These are phyloP conservation scores for Escovopsis sp. DNA, from an alignment of 2,329 filamentous ascomycete genomes.

Conservation along the genomic window DNA sequence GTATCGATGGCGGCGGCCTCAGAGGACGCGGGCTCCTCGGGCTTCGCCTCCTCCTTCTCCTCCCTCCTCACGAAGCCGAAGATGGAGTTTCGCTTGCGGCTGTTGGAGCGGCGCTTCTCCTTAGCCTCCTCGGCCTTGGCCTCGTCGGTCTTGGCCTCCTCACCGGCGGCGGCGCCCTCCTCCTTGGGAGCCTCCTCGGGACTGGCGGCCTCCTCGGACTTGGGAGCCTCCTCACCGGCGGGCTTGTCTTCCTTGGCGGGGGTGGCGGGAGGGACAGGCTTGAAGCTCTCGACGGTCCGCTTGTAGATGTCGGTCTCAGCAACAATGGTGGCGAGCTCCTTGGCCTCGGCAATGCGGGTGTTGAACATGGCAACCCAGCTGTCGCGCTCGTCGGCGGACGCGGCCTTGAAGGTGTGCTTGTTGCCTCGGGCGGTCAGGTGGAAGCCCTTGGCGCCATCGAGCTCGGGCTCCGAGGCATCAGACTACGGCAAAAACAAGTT, in stretches of 20 bases:
- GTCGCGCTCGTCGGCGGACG: slow-evolving; percentile 61
- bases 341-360: slow-evolving; percentile 70
- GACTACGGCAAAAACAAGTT: slow-evolving; percentile 21
- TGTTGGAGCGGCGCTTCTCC: slow-evolving; percentile 38
- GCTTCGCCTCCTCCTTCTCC: slow-evolving; percentile 22
- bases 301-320: slow-evolving; percentile 79
- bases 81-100: slow-evolving; percentile 50
- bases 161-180: slow-evolving; percentile 5
- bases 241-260: slow-evolving; percentile 16
- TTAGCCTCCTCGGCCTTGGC: slow-evolving; percentile 42
- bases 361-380: slow-evolving; percentile 82
- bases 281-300: slow-evolving; percentile 57
- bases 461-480: slow-evolving; percentile 53
- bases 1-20: slow-evolving; percentile 21
- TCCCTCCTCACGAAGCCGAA: slow-evolving; percentile 47
- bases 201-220: slow-evolving; percentile 20
- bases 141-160: slow-evolving; percentile 27
- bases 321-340: slow-evolving; percentile 59
- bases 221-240: slow-evolving; percentile 19
- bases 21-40: slow-evolving; percentile 18
- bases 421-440: slow-evolving; percentile 69
- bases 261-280: slow-evolving; percentile 24
- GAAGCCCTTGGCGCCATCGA: slow-evolving; percentile 70
- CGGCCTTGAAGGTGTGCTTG: slow-evolving; percentile 89
- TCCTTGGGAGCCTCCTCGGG: slow-evolving; percentile 21